phyloP scores from a whole-genome alignment of 2,329 filamentous ascomycete genomes.

The Paraconiothyrium sp. region DNA sequence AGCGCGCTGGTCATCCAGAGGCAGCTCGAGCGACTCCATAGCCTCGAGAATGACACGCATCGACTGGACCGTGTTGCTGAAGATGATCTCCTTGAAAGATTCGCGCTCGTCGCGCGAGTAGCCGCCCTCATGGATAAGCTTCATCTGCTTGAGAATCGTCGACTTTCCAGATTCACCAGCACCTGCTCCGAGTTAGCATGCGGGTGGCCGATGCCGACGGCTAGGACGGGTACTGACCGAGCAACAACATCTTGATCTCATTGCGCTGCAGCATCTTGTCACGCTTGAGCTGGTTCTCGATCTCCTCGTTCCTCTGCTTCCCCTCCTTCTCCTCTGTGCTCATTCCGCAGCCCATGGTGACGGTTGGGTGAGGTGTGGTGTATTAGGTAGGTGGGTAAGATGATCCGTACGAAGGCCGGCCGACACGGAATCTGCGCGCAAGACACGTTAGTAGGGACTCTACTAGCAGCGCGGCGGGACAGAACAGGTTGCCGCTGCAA shows the following conservation, averaged over 20 bases:
- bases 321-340: constrained; percentile 99
- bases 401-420: constrained; percentile 45
- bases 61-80: constrained; percentile 75
- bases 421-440: constrained; percentile 42
- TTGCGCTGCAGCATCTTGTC: constrained; percentile 99
- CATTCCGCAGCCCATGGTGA: constrained; percentile 99
- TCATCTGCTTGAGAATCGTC: constrained; percentile 96
- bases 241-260: constrained; percentile 99
- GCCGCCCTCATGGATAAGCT: constrained; percentile 98
- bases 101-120: constrained; percentile 90
- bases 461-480: constrained; percentile 1
- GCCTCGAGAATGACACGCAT: constrained; percentile 76
- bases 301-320: constrained; percentile 99
- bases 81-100: constrained; percentile 77
- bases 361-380: constrained; percentile 25
- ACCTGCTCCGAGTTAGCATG: constrained; percentile 64
- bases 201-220: constrained; percentile 23
- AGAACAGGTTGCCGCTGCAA: neutral
- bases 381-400: constrained; percentile 42
- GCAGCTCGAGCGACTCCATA: constrained; percentile 77
- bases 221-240: constrained; percentile 72
- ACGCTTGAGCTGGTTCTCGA: constrained; percentile 98
- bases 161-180: constrained; percentile 98
- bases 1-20: constrained; percentile 88
- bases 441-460: constrained; percentile 20